Base-by-base conservation (phyloP, 352 stramenopile species). In the Phytophthora tentaculata region DNA sequence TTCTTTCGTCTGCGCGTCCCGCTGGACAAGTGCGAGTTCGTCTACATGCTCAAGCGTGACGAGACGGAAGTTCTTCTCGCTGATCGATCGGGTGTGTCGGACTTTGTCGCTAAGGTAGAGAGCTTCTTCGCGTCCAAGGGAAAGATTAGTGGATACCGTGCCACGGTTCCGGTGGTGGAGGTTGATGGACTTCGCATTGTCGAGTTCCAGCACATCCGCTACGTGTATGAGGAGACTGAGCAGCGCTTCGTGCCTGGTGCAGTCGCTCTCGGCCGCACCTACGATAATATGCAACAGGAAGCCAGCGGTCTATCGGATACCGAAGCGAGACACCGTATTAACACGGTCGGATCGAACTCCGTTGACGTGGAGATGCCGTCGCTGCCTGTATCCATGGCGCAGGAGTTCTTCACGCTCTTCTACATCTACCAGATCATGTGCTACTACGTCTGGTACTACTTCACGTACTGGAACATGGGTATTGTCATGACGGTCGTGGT, bases 401-500 rank as follows among this genome's bases (percentile, higher is more conserved):
- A 43, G 12, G 35, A 43, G 35, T 43, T 43, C 35, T 43, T 43
- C 35, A 43, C 35, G 2, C 35, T 43, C 2, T 43, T 43, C 35
- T 43, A 39, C 32, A 39, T 39, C 32, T 39, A 39, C 32, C 32
- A 39, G 32, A 39, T 39, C 32, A 39, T 39, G 35, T 43, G 35
- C 35, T 43, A 43, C 35, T 43, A 43, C 35, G 35, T 43, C 35
- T 43, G 35, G 35, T 43, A 43, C 35, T 43, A 43, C 35, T 43
- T 43, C 35, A 43, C 35, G 35, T 43, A 43, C 35, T 43, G 35
- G 35, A 43, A 43, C 35, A 43, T 43, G 16, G 24, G 28, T 26
- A 56, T 56, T 44, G 87, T 56, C 89, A 89, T 22, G 97, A 98
- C 67, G 92, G 97, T 62, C 97, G 91, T 64, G 92, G 92, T 61